Evolutionary conservation across 495 filamentous ascomycete genomes (phyloP), one percentile per base, ranked within the genome.

Genomic region (Viridothelium virens): DNA sequence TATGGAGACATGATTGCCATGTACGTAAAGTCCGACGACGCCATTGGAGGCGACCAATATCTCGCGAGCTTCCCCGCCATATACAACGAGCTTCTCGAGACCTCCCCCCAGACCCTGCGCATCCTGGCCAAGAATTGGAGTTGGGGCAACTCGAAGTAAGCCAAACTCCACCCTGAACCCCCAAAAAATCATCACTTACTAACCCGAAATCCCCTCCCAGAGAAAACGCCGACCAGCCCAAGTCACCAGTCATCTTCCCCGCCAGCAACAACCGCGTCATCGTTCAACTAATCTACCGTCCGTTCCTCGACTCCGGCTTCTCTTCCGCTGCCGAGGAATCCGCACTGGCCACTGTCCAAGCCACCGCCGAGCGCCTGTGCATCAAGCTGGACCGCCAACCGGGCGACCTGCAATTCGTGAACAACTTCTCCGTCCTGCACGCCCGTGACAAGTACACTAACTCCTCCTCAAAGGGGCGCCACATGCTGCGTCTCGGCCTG

Each of bases 391-490:
- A 69, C 47, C 71, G 71, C 3, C 67, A 67, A 25, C 56, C 64
- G 11, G 71, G 71, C 3, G 71, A 73, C 56, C 69, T 73, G 36
- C 71, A 73, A 34, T 71, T 68, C 59, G 66, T 71, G 41, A 67
- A 73, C 65, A 73, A 73, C 50, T 37, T 69, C 59, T 62, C 67
- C 64, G 65, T 73, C 44, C 63, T 73, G 69, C 71, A 73, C 61
- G 71, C 71, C 18, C 71, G 71, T 25, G 31, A 59, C 53, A 59
- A 59, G 31, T 59, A 59, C 53, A 14, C 14, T 4, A 14, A 59
- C 53, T 33, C 53, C 5, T 67, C 69, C 2, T 67, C 69, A 2
- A 71, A 73, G 38, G 67, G 67, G 11, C 67, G 71, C 16, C 71
- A 73, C 62, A 64, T 71, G 3, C 67, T 71, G 11, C 71, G 71